A percentile compares a stretch with the other conserved stretches of the same genome.
phyloP scores from a whole-genome alignment of 805 yeast species.

The Cyberlindnera suaveolens region DNA sequence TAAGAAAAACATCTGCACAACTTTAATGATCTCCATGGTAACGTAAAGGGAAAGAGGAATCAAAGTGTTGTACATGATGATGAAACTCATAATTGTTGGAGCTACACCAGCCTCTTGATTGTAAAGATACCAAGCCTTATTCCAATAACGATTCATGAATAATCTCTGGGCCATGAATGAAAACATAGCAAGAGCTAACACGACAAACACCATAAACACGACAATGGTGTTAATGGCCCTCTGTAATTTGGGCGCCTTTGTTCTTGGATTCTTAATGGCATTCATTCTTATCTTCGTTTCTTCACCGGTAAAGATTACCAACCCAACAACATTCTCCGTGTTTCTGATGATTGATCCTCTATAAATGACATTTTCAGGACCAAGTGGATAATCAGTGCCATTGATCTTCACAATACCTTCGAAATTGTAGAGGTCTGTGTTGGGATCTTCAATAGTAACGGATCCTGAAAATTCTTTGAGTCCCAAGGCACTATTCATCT shows the following conservation, averaged over 20 bases:
- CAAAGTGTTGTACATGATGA: constrained; percentile 94
- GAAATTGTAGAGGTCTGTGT: constrained; percentile 82
- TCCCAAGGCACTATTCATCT: constrained; percentile 42
- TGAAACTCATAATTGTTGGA: constrained; percentile 89
- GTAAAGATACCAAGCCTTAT: constrained; percentile 65
- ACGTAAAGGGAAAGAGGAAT: constrained; percentile 93
- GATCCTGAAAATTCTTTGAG: constrained; percentile 45
- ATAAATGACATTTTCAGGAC: constrained; percentile 78
- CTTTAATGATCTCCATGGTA: constrained; percentile 92
- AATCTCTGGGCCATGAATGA: constrained; percentile 76
- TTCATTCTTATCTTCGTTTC: constrained; percentile 96
- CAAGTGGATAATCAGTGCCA: constrained; percentile 48
- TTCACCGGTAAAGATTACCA: constrained; percentile 90
- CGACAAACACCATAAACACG: constrained; percentile 80
- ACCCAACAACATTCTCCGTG: constrained; percentile 66
- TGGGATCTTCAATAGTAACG: constrained; percentile 83
- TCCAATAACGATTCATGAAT: constrained; percentile 32
- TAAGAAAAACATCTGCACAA: constrained; percentile 72
- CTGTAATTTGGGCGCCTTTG: constrained; percentile 91
- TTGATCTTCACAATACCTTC: constrained; percentile 62
- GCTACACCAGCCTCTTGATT: constrained; percentile 77
- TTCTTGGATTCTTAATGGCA: constrained; percentile 81
- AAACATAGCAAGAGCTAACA: constrained; percentile 65
- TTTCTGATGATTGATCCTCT: constrained; percentile 89
- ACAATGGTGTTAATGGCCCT: constrained; percentile 77